Conservation (phyloP, 768 basidiomycete species). For the Macrocybe gigantea region DNA sequence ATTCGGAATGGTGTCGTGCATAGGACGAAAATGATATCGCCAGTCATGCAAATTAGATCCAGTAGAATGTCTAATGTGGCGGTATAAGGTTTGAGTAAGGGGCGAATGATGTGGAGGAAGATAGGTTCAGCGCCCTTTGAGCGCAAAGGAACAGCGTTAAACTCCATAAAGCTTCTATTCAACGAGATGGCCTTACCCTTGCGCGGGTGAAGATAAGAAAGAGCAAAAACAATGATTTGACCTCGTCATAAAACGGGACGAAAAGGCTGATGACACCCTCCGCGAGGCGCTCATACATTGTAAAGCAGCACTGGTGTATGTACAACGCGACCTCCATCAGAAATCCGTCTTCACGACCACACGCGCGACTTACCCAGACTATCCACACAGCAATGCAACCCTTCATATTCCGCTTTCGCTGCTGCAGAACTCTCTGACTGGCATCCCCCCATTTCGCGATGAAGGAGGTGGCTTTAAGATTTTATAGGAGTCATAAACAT, state of each 20-base stretch:
- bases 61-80: conserved; percentile 58
- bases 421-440: conserved; percentile 60
- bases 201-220: conserved; percentile 76
- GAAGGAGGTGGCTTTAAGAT: conserved; percentile 61
- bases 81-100: conserved; percentile 71
- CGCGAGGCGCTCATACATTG: conserved; percentile 58
- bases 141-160: not conserved
- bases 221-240: conserved; percentile 67
- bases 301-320: conserved; percentile 51
- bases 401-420: conserved; percentile 82
- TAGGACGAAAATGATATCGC: conserved; percentile 52
- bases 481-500: conserved; percentile 83
- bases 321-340: not conserved
- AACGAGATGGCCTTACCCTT: conserved; percentile 40
- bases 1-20: conserved; percentile 32
- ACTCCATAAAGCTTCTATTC: not conserved
- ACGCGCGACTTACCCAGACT: conserved; percentile 59
- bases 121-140: conserved; percentile 82
- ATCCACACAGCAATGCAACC: conserved; percentile 81
- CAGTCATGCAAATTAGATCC: conserved; percentile 54
- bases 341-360: too few species aligned
- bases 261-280: conserved; percentile 65
- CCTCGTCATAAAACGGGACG: conserved; percentile 79
- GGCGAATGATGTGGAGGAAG: conserved; percentile 75
- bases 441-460: conserved; percentile 48